These are phyloP conservation scores for Candida germanica DNA, from an alignment of 805 yeast genomes.

Conservation along the genomic window DNA sequence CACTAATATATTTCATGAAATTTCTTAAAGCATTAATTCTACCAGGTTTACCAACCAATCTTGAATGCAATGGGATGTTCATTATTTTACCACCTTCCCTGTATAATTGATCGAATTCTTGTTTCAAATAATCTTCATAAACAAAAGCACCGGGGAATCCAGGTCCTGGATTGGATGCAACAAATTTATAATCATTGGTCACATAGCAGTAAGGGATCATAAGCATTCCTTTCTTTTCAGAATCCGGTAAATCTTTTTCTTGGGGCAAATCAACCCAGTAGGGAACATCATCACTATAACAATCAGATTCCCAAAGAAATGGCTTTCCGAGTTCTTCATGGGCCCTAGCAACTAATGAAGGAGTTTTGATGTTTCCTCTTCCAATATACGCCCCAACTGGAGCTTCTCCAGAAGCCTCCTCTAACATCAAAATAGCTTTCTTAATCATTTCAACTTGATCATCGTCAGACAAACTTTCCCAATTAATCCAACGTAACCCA, in stretches of 20 bases:
- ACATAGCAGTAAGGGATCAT: constrained; percentile 29
- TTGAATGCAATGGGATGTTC: constrained; percentile 34
- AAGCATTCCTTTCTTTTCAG: constrained; percentile 21
- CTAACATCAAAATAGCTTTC: constrained; percentile 23
- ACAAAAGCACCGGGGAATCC: constrained; percentile 13
- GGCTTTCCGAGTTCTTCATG: constrained; percentile 29
- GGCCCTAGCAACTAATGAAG: constrained; percentile 30
- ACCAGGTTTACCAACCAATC: constrained; percentile 37
- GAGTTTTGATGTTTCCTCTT: constrained; percentile 27
- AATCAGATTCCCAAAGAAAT: constrained; percentile 31
- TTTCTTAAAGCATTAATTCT: constrained; percentile 30
- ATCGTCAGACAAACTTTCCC: constrained; percentile 22
- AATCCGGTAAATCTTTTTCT: constrained; percentile 11
- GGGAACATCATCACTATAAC: constrained; percentile 36
- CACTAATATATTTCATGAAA: constrained; percentile 31
- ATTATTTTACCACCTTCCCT: constrained; percentile 35
- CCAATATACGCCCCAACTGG: constrained; percentile 39
- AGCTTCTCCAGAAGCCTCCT: constrained; percentile 28
- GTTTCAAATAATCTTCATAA: constrained; percentile 12
- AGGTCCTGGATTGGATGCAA: constrained; percentile 9
- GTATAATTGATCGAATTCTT: constrained; percentile 21
- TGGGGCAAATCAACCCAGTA: constrained; percentile 31
- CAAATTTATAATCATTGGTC: constrained; percentile 25
- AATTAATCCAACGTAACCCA: constrained; percentile 35
- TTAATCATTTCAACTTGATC: constrained; percentile 30